Evolutionary conservation across 495 filamentous ascomycete species (phyloP).

Genomic region (Aspergillus sparsus): DNA sequence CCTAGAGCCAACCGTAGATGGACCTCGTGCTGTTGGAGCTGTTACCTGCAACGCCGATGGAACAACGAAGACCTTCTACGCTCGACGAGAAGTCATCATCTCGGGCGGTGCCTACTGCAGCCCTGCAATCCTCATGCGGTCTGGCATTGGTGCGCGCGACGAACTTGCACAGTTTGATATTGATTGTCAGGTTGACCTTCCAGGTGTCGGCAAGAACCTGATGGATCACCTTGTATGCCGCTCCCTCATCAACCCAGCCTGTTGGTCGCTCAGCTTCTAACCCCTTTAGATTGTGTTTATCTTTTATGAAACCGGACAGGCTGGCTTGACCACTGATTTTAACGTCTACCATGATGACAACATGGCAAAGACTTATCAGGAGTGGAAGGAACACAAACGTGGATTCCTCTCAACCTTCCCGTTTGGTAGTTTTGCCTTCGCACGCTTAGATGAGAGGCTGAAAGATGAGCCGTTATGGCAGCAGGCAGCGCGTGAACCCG

Average conservation of each 20-base stretch:
- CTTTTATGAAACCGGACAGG: conserved; percentile 51
- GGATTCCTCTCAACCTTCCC: conserved; percentile 54
- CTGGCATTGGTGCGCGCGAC: conserved; percentile 53
- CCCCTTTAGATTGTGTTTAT: conserved; percentile 38
- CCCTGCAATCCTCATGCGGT: conserved; percentile 57
- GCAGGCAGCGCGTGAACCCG: conserved; percentile 38
- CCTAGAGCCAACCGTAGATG: conserved; percentile 22
- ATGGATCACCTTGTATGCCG: conserved; percentile 51
- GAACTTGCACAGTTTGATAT: conserved; percentile 52
- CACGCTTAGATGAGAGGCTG: conserved; percentile 52
- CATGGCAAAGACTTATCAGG: conserved; percentile 40
- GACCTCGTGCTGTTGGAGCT: conserved; percentile 32
- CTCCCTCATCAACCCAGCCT: background rate
- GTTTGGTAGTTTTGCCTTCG: conserved; percentile 56
- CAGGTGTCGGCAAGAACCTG: conserved; percentile 58
- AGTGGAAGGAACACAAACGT: conserved; percentile 52
- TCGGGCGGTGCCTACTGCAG: conserved; percentile 57
- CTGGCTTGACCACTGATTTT: conserved; percentile 44
- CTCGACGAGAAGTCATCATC: conserved; percentile 52
- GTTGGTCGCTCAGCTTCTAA: background rate
- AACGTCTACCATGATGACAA: conserved; percentile 42
- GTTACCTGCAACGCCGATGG: conserved; percentile 30
- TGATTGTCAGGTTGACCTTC: conserved; percentile 46
- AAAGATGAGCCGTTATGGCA: conserved; percentile 45
- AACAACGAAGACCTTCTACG: conserved; percentile 30